Conservation (phyloP, 2,329 filamentous ascomycete genomes). For the Colletotrichum sp. region DNA sequence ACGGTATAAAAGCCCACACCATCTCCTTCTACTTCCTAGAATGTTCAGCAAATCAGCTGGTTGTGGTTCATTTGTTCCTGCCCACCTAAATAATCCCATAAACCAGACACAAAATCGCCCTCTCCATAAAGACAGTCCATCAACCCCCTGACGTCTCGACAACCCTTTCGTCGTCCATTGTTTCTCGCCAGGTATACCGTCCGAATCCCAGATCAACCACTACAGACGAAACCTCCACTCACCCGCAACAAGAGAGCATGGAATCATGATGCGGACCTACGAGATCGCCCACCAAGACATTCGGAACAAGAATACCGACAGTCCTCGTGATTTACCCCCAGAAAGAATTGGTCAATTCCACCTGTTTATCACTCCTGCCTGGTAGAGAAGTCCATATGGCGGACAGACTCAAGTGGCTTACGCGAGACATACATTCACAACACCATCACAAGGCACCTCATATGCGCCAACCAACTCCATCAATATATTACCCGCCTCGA, state of each 20-base stretch:
- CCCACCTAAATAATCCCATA: accelerated
- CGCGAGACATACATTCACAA: not conserved
- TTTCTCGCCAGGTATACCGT: not conserved
- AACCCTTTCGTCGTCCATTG: accelerated
- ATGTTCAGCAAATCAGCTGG: not conserved
- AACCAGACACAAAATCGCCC: not conserved
- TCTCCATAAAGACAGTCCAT: accelerated
- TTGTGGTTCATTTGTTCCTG: accelerated
- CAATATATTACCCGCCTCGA: not conserved
- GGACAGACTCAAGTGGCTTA: not conserved
- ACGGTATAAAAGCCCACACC: not conserved
- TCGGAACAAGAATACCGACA: not conserved
- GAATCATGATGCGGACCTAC: accelerated
- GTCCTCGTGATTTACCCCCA: not conserved
- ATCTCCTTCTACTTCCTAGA: not conserved
- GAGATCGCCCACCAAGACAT: not conserved
- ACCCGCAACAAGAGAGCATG: not conserved
- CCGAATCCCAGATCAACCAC: not conserved
- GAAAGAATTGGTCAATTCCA: not conserved
- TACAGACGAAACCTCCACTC: not conserved
- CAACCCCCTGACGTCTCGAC: accelerated
- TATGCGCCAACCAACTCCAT: not conserved
- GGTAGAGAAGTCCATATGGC: not conserved
- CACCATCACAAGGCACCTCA: not conserved
- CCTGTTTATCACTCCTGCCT: not conserved